Evolutionary conservation across 768 basidiomycete species (phyloP).

Genomic region (Panellus pusillus): DNA sequence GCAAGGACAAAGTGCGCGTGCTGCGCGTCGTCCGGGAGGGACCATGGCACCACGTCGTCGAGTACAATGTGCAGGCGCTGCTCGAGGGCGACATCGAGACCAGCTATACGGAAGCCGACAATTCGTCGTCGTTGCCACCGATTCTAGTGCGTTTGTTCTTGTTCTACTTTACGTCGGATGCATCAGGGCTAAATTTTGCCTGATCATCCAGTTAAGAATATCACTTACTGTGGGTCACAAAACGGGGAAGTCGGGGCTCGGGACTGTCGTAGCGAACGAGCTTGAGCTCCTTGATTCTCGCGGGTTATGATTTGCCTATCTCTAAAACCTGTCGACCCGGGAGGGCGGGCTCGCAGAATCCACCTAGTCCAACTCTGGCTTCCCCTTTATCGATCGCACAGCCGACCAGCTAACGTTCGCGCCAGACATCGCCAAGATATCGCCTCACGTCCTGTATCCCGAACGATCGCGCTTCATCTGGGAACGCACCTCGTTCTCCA

Average conservation of each 20-base stretch:
- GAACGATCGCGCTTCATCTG: slow-evolving; percentile 84
- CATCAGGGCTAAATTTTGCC: not conserved
- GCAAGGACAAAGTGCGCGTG: slow-evolving; percentile 88
- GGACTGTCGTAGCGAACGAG: not conserved
- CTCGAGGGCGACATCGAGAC: slow-evolving; percentile 82
- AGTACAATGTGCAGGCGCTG: slow-evolving; percentile 79
- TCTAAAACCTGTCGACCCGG: too few species aligned
- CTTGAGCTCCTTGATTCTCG: too few species aligned
- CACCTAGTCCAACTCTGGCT: too few species aligned
- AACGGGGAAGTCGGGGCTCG: too few species aligned
- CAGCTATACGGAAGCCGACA: slow-evolving; percentile 88
- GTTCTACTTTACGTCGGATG: not conserved
- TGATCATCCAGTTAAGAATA: slow-evolving; percentile 57
- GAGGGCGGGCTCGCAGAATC: too few species aligned
- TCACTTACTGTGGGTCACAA: slow-evolving; percentile 52
- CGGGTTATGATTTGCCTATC: too few species aligned
- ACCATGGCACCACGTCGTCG: slow-evolving; percentile 70
- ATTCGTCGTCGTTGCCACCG: slow-evolving; percentile 89
- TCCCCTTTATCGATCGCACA: too few species aligned
- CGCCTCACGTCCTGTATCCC: slow-evolving; percentile 80
- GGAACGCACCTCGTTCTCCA: slow-evolving; percentile 79
- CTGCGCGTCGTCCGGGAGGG: slow-evolving; percentile 78
- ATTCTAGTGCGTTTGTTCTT: slow-evolving; percentile 62
- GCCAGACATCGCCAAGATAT: slow-evolving; percentile 82
- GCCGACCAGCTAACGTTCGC: not conserved